Conservation (phyloP, 305 asterid species). For the Fraxinus angustifolia region DNA sequence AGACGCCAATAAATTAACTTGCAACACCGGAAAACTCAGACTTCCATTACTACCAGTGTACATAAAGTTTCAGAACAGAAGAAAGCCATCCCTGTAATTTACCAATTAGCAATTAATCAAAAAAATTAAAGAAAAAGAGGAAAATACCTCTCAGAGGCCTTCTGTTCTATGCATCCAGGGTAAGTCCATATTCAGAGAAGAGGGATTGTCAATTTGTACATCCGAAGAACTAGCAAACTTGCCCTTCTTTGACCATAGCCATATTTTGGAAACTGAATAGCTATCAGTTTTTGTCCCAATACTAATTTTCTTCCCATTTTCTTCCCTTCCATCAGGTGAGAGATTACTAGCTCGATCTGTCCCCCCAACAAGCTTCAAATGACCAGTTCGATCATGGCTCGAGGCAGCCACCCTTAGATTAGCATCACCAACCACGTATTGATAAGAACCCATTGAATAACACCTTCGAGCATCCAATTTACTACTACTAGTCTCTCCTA, state of each 20-base stretch:
- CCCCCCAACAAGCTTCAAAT: slow-evolving; percentile 26
- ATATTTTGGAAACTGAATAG: slow-evolving; percentile 92
- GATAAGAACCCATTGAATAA: slow-evolving; percentile 94
- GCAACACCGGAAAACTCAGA: neutral
- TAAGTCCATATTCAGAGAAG: slow-evolving; percentile 46
- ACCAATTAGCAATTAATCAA: slow-evolving; percentile 26
- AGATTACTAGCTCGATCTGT: slow-evolving; percentile 27
- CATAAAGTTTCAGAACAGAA: slow-evolving; percentile 25
- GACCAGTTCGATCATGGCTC: slow-evolving; percentile 35
- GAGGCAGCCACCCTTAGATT: slow-evolving; percentile 68
- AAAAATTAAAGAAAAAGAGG: slow-evolving; percentile 7
- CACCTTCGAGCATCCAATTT: slow-evolving; percentile 86
- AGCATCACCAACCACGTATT: slow-evolving; percentile 76
- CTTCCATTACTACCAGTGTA: slow-evolving; percentile 28
- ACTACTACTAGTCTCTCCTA: slow-evolving; percentile 81
- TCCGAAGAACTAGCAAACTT: slow-evolving; percentile 63
- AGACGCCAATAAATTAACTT: neutral
- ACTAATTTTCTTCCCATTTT: slow-evolving; percentile 72
- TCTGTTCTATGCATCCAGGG: slow-evolving; percentile 52
- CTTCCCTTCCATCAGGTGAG: slow-evolving; percentile 26
- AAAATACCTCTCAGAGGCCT: slow-evolving; percentile 45
- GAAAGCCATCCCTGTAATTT: slow-evolving; percentile 25
- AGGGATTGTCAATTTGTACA: slow-evolving; percentile 29
- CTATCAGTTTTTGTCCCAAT: slow-evolving; percentile 83
- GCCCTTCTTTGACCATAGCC: slow-evolving; percentile 93